Conservation (phyloP, 352 stramenopile species). For the Globisporangium viniferum region DNA sequence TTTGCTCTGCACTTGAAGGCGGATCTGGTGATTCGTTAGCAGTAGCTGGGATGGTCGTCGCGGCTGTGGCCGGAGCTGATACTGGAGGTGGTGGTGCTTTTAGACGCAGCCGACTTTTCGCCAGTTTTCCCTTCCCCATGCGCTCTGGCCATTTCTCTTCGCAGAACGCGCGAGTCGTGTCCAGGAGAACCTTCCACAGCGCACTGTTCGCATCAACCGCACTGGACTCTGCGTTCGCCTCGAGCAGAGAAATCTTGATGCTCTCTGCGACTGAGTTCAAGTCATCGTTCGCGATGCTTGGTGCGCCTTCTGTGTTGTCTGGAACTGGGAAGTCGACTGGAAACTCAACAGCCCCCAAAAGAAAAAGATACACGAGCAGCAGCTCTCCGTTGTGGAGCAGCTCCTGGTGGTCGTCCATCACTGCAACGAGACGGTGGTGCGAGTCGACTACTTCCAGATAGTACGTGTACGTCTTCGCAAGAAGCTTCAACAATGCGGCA, state of each 20-base stretch:
- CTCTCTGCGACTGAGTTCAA: conserved; percentile 14
- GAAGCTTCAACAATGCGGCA: conserved; percentile 39
- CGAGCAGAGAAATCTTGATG: conserved; percentile 27
- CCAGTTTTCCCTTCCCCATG: conserved; percentile 35
- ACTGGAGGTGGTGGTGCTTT: conserved; percentile 14
- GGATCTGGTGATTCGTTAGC: not conserved
- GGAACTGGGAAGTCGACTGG: conserved; percentile 23
- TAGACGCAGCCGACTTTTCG: conserved; percentile 26
- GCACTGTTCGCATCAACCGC: not conserved
- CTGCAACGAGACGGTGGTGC: conserved; percentile 25
- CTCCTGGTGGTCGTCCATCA: conserved; percentile 25
- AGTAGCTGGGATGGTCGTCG: not conserved
- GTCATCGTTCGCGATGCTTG: conserved; percentile 22
- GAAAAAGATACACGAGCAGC: conserved; percentile 40
- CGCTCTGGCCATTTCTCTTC: conserved; percentile 69
- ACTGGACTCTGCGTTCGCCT: not conserved
- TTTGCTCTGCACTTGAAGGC: not conserved
- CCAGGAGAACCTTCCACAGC: conserved; percentile 36
- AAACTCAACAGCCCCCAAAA: conserved; percentile 23
- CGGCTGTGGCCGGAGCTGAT: not conserved
- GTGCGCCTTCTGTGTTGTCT: conserved; percentile 14
- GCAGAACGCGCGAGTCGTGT: conserved; percentile 43
- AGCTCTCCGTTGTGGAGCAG: conserved; percentile 40
- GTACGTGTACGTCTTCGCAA: conserved; percentile 62
- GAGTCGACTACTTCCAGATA: conserved; percentile 51